phyloP scores from a whole-genome alignment of 2,329 filamentous ascomycete genomes.

The Chaetomiaceae sp. region DNA sequence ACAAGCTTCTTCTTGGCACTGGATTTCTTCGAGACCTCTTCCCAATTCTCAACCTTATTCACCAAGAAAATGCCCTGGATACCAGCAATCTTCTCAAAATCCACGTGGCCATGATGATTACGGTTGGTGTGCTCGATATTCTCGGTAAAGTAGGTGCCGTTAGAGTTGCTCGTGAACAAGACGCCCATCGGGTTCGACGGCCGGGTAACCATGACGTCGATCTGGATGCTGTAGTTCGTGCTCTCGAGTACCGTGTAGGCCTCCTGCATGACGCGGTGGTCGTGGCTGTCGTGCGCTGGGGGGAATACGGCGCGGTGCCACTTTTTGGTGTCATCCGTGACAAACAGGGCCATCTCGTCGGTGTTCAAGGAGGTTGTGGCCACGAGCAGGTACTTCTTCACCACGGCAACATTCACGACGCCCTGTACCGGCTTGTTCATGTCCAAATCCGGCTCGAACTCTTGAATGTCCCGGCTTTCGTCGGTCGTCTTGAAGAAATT shows the following conservation, averaged over 20 bases:
- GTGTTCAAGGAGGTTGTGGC: conserved; percentile 74
- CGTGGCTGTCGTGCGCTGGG: conserved; percentile 36
- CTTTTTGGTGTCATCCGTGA: conserved; percentile 72
- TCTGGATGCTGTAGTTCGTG: conserved; percentile 95
- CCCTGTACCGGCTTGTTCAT: conserved; percentile 68
- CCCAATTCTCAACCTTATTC: conserved; percentile 81
- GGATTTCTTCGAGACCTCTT: conserved; percentile 57
- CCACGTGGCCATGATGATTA: conserved; percentile 67
- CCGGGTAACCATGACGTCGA: conserved; percentile 75
- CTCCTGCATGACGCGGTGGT: conserved; percentile 73
- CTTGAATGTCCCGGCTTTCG: conserved; percentile 43
- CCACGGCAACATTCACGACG: conserved; percentile 71
- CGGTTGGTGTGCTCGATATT: conserved; percentile 92
- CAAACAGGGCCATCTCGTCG: conserved; percentile 85
- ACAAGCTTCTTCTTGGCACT: conserved; percentile 59
- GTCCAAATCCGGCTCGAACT: conserved; percentile 72
- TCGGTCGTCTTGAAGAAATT: conserved; percentile 63
- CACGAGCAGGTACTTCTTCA: conserved; percentile 81
- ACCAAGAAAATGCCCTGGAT: conserved; percentile 91
- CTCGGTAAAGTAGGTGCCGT: conserved; percentile 90
- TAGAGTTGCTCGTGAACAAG: conserved; percentile 92
- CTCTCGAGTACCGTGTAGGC: conserved; percentile 93
- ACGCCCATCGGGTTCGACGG: conserved; percentile 70
- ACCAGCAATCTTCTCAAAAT: conserved; percentile 88
- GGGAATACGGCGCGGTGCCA: conserved; percentile 94